Percentiles rank a stretch among this genome's conserved stretches.
Evolutionary conservation across 2,329 filamentous ascomycete genomes (phyloP).

Genomic region (Bipolaris gigantea): DNA sequence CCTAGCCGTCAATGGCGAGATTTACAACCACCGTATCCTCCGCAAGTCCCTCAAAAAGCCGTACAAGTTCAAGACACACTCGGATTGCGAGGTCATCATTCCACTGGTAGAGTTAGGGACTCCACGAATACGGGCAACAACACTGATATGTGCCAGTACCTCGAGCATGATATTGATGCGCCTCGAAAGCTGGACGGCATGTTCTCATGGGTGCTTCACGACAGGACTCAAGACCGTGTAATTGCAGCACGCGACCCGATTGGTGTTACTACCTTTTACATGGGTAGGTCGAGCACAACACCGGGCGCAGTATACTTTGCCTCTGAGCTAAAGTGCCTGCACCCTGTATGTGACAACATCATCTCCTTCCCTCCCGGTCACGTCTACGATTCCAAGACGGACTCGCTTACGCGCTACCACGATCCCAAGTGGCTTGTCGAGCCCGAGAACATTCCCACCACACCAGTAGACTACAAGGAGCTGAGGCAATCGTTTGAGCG

Average conservation of each 20-base stretch:
- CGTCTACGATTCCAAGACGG: slow-evolving; percentile 91
- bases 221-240: slow-evolving; percentile 89
- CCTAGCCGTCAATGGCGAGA: slow-evolving; percentile 97
- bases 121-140: background rate
- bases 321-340: slow-evolving; percentile 91
- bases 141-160: slow-evolving; percentile 64
- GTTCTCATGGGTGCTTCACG: slow-evolving; percentile 99
- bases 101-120: slow-evolving; percentile 69
- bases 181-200: slow-evolving; percentile 96
- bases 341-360: slow-evolving; percentile 93
- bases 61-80: slow-evolving; percentile 98
- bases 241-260: slow-evolving; percentile 96
- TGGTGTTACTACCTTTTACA: slow-evolving; percentile 95
- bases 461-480: slow-evolving; percentile 78
- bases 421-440: slow-evolving; percentile 89
- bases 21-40: slow-evolving; percentile 97
- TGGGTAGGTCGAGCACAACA: slow-evolving; percentile 81
- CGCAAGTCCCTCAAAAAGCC: slow-evolving; percentile 80
- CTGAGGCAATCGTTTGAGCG: slow-evolving; percentile 83
- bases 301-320: slow-evolving; percentile 91
- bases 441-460: slow-evolving; percentile 72
- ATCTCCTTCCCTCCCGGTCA: slow-evolving; percentile 93
- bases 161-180: slow-evolving; percentile 87
- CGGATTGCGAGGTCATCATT: slow-evolving; percentile 98
- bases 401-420: slow-evolving; percentile 83